These are phyloP conservation scores for Calendula officinalis DNA, from an alignment of 129 eudicot species.

Conservation along the genomic window DNA sequence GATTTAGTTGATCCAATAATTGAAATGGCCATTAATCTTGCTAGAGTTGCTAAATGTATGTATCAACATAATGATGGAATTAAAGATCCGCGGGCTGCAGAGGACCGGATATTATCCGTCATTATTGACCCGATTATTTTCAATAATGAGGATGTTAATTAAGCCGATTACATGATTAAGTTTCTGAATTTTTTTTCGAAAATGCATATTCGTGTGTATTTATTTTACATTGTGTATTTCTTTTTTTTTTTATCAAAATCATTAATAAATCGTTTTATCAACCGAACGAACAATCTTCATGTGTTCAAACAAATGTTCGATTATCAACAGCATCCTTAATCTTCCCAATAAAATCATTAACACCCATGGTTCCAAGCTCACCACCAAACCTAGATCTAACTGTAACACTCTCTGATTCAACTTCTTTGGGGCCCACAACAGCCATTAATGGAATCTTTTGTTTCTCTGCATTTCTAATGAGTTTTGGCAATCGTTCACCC, in stretches of 20 bases:
- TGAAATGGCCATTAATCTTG: conserved; percentile 5
- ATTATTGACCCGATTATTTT: background rate
- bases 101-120: background rate
- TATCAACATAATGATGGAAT: background rate
- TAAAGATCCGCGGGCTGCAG: background rate
- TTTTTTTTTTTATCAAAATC: conserved; percentile 24
- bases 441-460: conserved; percentile 95
- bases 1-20: background rate
- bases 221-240: conserved; percentile 23
- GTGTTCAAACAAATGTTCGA: conserved; percentile 55
- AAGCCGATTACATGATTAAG: too few species aligned
- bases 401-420: conserved; percentile 69
- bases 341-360: conserved; percentile 60
- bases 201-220: background rate
- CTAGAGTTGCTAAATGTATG: background rate
- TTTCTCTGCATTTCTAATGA: conserved; percentile 54
- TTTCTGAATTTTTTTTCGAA: background rate
- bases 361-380: conserved; percentile 72
- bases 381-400: conserved; percentile 90
- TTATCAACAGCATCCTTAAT: conserved; percentile 50
- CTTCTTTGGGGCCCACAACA: conserved; percentile 91
- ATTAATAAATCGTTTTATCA: conserved; percentile 4
- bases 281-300: conserved; percentile 17
- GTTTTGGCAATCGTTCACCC: conserved; percentile 55
- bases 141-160: too few species aligned